These are phyloP conservation scores for Aureobasidium sp. DNA, from an alignment of 2,329 filamentous ascomycete species.

Conservation along the genomic window DNA sequence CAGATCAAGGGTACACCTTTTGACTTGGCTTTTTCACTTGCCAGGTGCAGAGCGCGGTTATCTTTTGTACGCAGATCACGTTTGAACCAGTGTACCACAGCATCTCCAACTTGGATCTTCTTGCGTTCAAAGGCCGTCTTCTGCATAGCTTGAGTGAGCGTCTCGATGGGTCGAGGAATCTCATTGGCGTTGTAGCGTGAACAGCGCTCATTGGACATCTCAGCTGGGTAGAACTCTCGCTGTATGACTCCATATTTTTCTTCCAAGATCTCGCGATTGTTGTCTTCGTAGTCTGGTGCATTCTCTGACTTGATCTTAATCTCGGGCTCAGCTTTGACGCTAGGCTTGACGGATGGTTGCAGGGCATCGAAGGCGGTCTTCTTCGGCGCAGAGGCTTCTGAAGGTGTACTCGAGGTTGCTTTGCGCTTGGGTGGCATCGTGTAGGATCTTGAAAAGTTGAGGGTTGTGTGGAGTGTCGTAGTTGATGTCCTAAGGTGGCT, in stretches of 20 bases:
- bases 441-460: not conserved
- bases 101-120: slow-evolving; percentile 47
- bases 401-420: slow-evolving; percentile 24
- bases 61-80: slow-evolving; percentile 67
- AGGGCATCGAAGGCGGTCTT: slow-evolving; percentile 10
- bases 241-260: slow-evolving; percentile 36
- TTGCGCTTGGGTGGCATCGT: slow-evolving; percentile 31
- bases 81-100: slow-evolving; percentile 88
- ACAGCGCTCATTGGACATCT: slow-evolving; percentile 77
- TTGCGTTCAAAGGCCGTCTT: slow-evolving; percentile 52
- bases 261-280: slow-evolving; percentile 26
- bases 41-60: slow-evolving; percentile 63
- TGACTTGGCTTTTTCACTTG: slow-evolving; percentile 58
- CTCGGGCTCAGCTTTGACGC: slow-evolving; percentile 7
- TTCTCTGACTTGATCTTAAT: not conserved
- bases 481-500: not conserved
- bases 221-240: slow-evolving; percentile 68
- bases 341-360: slow-evolving; percentile 2
- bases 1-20: slow-evolving; percentile 65
- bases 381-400: slow-evolving; percentile 21
- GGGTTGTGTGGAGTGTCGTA: not conserved
- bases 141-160: slow-evolving; percentile 53
- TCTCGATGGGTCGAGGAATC: slow-evolving; percentile 65
- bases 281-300: slow-evolving; percentile 27
- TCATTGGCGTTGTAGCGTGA: slow-evolving; percentile 63